Evolutionary conservation across 164 flowering plant genomes (phyloP).

Genomic region (Hamamelis virginiana): DNA sequence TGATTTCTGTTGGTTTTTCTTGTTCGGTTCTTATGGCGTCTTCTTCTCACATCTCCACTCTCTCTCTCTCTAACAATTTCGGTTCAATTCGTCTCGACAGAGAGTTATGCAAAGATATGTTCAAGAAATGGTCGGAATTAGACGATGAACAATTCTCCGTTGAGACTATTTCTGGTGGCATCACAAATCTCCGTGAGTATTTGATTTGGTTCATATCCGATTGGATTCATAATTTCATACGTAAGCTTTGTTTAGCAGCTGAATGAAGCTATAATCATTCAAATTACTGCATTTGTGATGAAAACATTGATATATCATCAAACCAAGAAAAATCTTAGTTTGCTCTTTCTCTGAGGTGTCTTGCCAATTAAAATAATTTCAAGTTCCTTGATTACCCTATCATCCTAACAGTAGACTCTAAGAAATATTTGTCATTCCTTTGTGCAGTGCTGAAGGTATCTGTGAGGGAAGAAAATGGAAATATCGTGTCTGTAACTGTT

Average conservation of each 20-base stretch:
- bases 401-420: not conserved
- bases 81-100: constrained; percentile 32
- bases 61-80: not conserved
- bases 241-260: not conserved
- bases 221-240: not conserved
- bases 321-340: not conserved
- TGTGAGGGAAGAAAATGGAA: constrained; percentile 57
- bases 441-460: constrained; percentile 83
- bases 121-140: constrained; percentile 69
- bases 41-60: too few species aligned
- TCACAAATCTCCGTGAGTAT: constrained; percentile 82
- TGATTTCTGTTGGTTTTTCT: not conserved
- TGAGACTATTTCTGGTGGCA: constrained; percentile 91
- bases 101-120: constrained; percentile 74
- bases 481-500: constrained; percentile 49
- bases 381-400: not conserved
- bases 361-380: not conserved
- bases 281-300: not conserved
- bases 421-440: constrained; percentile 3
- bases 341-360: not conserved
- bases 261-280: not conserved
- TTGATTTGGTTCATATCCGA: constrained; percentile 7
- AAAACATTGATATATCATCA: not conserved
- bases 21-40: too few species aligned
- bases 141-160: constrained; percentile 69